These are phyloP conservation scores for Coelastrella sp. DNA, from an alignment of 139 green algal genomes.

Conservation along the genomic window DNA sequence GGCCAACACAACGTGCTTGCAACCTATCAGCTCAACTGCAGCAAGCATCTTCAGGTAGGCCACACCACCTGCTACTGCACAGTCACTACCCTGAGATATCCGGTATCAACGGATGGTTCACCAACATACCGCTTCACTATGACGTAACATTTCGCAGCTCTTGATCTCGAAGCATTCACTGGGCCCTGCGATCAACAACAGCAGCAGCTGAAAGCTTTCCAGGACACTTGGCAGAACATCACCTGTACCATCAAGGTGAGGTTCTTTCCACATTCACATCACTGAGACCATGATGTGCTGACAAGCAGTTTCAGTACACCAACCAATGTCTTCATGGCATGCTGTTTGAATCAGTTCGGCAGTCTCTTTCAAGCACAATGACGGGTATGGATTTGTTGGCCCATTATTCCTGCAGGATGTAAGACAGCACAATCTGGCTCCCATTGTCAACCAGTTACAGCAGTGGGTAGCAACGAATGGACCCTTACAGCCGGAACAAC, in stretches of 20 bases:
- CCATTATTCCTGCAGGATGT: slow-evolving; percentile 6
- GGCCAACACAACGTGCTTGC: slow-evolving; percentile 26
- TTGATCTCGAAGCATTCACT: neutral
- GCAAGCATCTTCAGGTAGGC: neutral
- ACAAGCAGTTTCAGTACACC: neutral
- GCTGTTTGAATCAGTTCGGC: neutral
- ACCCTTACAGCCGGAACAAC: neutral
- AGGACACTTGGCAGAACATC: slow-evolving; percentile 13
- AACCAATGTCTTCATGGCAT: too few relatives aligned
- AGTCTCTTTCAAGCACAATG: neutral
- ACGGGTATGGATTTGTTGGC: neutral
- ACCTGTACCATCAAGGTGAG: slow-evolving; percentile 16
- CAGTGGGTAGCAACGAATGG: slow-evolving; percentile 13
- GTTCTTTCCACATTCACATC: too few relatives aligned
- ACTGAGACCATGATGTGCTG: neutral
- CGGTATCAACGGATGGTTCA: neutral
- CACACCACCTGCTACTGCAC: too few relatives aligned
- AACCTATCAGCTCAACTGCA: slow-evolving; percentile 29
- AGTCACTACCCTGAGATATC: neutral
- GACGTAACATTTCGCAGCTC: slow-evolving; percentile 1
- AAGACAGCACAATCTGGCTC: neutral
- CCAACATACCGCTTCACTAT: too few relatives aligned
- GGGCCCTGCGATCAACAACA: too few relatives aligned
- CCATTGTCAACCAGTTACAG: slow-evolving; percentile 31
- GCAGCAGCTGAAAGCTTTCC: slow-evolving; percentile 13